Base-by-base conservation (phyloP, 306 rosid species). In the Castanospermum australe region DNA sequence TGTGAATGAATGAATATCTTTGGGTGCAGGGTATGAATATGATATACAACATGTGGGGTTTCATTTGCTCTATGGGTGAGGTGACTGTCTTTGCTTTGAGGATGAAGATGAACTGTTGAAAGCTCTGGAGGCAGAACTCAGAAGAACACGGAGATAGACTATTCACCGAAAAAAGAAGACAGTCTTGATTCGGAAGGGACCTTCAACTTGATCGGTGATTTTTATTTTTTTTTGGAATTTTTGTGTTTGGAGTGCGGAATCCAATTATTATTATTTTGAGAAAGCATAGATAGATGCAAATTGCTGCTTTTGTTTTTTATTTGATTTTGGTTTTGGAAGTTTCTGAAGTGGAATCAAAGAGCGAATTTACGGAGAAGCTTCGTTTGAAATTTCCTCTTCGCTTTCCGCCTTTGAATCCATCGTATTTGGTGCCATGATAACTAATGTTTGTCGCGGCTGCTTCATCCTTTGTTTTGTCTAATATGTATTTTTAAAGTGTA, bases 1-100 rank as follows among this genome's bases (percentile, higher is more conserved):
- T 35, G 8, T 6, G n/a, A n/a, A 10, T 14, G 38, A 28, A 7
- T 30, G 70, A 47, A 36, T 56, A 45, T 15, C n/a, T 59, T 33
- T 80, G 13, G 3, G 8, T 63, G 68, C 84, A 80, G 79, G 84
- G 68, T 80, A 4, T 80, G 75, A 76, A n/a, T 5, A n/a, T 30
- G 5, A 44, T 67, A 24, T 12, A 25, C 13, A 57, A 9, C 13
- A 5, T 2, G 3, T 3, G 22, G 8, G 52, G n/a, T 65, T 65
- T 4, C 5, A 21, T 42, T 10, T 66, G 5, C 6, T 41, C 18
- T 12, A 28, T 2, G 20, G 0, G 30, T n/a, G n/a, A n/a, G n/a
- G n/a, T n/a, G n/a, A n/a, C n/a, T n/a, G n/a, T n/a, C n/a, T n/a
- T n/a, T n/a, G n/a, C 11, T 21, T 0, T 8, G 28, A 17, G 11